Evolutionary conservation across 192 early-diverging fungal species (phyloP).

Genomic region (Coemansia sp.): DNA sequence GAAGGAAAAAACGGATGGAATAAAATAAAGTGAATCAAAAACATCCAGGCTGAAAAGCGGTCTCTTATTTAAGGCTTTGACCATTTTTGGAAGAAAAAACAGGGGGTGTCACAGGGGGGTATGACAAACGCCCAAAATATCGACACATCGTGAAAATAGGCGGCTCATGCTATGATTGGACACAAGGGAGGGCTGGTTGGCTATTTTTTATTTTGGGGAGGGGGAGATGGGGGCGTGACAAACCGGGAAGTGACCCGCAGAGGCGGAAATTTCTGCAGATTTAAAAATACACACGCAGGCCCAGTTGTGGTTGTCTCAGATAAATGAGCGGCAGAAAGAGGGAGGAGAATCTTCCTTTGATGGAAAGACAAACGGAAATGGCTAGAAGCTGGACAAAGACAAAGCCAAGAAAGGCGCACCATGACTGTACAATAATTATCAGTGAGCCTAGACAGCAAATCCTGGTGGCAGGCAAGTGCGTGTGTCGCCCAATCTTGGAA

Average conservation of each 20-base stretch:
- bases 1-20: constrained; percentile 6
- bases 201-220: background rate
- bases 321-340: background rate
- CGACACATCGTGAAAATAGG: background rate
- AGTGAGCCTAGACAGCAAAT: too few relatives aligned
- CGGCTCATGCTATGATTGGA: background rate
- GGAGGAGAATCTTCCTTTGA: background rate
- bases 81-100: background rate
- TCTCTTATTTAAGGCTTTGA: constrained; percentile 1
- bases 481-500: background rate
- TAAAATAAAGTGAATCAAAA: constrained; percentile 4
- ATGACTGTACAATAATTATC: too few relatives aligned
- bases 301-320: constrained; percentile 1
- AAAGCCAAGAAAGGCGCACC: background rate
- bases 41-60: constrained; percentile 8
- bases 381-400: too few relatives aligned
- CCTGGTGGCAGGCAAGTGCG: too few relatives aligned
- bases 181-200: background rate
- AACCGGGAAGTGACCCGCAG: background rate
- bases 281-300: background rate
- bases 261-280: background rate
- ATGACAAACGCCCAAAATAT: background rate
- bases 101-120: background rate
- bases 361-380: background rate
- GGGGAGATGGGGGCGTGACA: constrained; percentile 1